Conservation (phyloP, 257 asterid species). For the Linderniella brevidens region DNA sequence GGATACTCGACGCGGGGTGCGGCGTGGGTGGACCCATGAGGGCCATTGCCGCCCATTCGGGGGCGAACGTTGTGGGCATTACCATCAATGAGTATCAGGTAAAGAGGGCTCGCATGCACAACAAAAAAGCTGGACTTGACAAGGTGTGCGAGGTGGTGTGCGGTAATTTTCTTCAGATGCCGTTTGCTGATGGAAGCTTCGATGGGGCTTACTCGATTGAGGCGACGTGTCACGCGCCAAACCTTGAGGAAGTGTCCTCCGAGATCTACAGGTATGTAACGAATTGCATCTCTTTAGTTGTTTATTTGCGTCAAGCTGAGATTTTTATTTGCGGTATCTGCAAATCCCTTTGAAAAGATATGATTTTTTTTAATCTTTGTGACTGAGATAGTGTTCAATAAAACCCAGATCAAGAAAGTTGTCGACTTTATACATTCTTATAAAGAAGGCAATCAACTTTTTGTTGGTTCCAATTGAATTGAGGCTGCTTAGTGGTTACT, state of each 20-base stretch:
- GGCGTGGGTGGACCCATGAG: conserved; percentile 92
- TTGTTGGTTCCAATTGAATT: too few species aligned
- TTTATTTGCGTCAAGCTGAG: too few species aligned
- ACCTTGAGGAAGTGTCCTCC: conserved; percentile 45
- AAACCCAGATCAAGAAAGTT: too few species aligned
- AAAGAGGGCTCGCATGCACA: conserved; percentile 41
- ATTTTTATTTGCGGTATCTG: too few species aligned
- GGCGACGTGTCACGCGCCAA: conserved; percentile 72
- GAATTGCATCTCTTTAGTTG: too few species aligned
- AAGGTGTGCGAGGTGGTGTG: conserved; percentile 52
- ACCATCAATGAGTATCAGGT: conserved; percentile 78
- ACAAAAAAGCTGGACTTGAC: conserved; percentile 57
- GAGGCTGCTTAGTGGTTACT: too few species aligned
- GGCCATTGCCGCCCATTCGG: conserved; percentile 73
- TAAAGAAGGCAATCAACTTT: too few species aligned
- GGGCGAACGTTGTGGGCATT: conserved; percentile 59
- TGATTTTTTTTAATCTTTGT: too few species aligned
- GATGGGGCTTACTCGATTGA: conserved; percentile 77
- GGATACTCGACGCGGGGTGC: conserved; percentile 66
- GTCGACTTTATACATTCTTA: too few species aligned
- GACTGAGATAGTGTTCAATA: too few species aligned
- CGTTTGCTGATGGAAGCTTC: conserved; percentile 35
- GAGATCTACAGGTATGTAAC: conserved; percentile 55
- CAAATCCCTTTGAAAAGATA: too few species aligned
- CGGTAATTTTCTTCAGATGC: conserved; percentile 70